Conservation (phyloP, 345 rosid species). For the Noccaea bulbosa region DNA sequence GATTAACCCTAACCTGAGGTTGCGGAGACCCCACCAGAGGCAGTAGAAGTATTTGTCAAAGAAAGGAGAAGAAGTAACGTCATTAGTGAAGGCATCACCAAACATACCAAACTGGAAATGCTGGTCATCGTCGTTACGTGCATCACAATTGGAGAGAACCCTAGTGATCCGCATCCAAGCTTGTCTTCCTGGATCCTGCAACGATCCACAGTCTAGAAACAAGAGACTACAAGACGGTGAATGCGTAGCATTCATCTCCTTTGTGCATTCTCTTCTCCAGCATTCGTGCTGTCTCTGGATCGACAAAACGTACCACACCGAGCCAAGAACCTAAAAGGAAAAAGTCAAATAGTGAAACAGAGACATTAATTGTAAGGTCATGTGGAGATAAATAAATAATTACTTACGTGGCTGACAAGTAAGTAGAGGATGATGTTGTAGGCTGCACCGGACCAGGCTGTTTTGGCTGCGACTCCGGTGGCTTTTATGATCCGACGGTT, state of each 20-base stretch:
- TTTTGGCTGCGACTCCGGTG: slow-evolving; percentile 83
- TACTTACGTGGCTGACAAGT: slow-evolving; percentile 79
- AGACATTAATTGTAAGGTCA: slow-evolving; percentile 9
- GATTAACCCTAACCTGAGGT: slow-evolving; percentile 55
- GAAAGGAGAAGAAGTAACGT: slow-evolving; percentile 63
- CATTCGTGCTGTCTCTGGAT: slow-evolving; percentile 70
- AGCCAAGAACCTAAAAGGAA: slow-evolving; percentile 63
- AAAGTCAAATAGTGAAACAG: background rate
- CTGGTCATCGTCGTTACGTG: slow-evolving; percentile 45
- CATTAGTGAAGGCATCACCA: slow-evolving; percentile 65
- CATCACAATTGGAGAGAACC: slow-evolving; percentile 58
- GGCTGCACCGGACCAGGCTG: slow-evolving; percentile 91
- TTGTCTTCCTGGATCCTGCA: slow-evolving; percentile 51
- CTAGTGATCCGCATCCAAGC: slow-evolving; percentile 63
- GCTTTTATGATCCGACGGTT: slow-evolving; percentile 74
- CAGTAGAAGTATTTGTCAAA: slow-evolving; percentile 74
- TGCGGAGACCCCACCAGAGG: slow-evolving; percentile 93
- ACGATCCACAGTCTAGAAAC: slow-evolving; percentile 69
- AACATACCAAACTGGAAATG: slow-evolving; percentile 76
- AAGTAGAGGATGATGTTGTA: slow-evolving; percentile 75
- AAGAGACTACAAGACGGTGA: slow-evolving; percentile 52
- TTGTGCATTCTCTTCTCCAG: slow-evolving; percentile 61
- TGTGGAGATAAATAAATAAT: background rate
- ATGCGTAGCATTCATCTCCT: slow-evolving; percentile 57
- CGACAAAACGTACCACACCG: slow-evolving; percentile 78